These are phyloP conservation scores for Deinandra increscens DNA, from an alignment of 129 eudicot genomes.

Conservation along the genomic window DNA sequence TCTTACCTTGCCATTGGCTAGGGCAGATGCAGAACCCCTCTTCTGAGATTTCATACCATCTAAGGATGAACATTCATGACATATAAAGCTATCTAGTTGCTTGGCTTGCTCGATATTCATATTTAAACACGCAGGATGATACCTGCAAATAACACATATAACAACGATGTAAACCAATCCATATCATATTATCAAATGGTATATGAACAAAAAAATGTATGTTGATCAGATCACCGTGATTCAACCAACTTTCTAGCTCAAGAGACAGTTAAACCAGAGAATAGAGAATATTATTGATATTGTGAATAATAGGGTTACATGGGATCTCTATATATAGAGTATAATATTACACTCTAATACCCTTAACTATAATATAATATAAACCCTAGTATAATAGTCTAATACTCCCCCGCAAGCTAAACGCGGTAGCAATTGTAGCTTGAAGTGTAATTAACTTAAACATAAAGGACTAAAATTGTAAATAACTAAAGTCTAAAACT, in stretches of 20 bases:
- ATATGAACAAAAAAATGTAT: neutral
- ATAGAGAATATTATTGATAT: no score
- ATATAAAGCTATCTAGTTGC: conserved; percentile 51
- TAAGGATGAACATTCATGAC: conserved; percentile 48
- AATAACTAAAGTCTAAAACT: no score
- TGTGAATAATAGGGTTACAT: no score
- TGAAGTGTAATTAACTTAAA: no score
- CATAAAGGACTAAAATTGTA: no score
- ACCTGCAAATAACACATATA: conserved; percentile 42
- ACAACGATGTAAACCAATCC: neutral
- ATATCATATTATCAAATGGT: neutral
- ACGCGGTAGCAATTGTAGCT: no score
- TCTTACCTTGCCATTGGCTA: conserved; percentile 49
- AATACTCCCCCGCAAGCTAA: no score
- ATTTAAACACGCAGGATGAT: conserved; percentile 69
- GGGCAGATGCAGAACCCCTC: conserved; percentile 27
- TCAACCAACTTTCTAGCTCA: neutral
- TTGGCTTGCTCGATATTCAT: conserved; percentile 63
- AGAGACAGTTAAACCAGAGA: no score
- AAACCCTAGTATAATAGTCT: no score
- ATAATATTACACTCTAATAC: no score
- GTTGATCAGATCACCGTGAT: neutral
- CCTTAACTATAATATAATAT: no score
- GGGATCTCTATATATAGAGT: no score
- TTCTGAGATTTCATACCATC: conserved; percentile 36